These are phyloP conservation scores for Beauveria sp. DNA, from an alignment of 2,329 filamentous ascomycete species.

Conservation along the genomic window DNA sequence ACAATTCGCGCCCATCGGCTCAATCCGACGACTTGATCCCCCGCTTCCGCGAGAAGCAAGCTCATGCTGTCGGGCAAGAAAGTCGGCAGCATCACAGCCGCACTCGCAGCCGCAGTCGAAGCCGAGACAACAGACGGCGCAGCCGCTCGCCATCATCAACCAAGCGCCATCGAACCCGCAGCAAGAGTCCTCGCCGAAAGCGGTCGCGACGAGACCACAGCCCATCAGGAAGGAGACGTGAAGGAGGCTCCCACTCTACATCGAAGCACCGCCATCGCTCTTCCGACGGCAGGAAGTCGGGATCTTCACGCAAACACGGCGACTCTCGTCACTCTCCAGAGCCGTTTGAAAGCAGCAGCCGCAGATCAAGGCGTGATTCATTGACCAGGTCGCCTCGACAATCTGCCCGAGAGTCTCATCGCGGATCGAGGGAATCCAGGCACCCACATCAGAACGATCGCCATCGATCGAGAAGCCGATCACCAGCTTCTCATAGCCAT, in stretches of 20 bases:
- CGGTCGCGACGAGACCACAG: slow-evolving; percentile 29
- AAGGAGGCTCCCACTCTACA: slow-evolving; percentile 30
- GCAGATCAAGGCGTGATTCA: slow-evolving; percentile 18
- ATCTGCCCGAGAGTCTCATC: slow-evolving; percentile 20
- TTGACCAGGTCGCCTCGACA: slow-evolving; percentile 20
- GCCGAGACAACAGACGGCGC: slow-evolving; percentile 23
- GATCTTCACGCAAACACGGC: slow-evolving; percentile 23
- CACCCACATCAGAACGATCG: slow-evolving; percentile 15
- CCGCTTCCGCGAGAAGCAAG: slow-evolving; percentile 27
- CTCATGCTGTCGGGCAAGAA: slow-evolving; percentile 23
- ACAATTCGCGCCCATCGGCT: slow-evolving; percentile 20
- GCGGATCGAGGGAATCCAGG: slow-evolving; percentile 19
- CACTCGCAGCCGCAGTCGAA: slow-evolving; percentile 26
- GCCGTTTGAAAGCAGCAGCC: slow-evolving; percentile 15
- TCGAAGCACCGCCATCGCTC: slow-evolving; percentile 25
- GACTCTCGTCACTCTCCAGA: slow-evolving; percentile 23
- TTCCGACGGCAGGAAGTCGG: slow-evolving; percentile 23
- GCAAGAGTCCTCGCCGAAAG: slow-evolving; percentile 34
- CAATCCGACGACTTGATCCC: slow-evolving; percentile 32
- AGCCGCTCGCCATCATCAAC: slow-evolving; percentile 30
- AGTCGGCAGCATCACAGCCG: slow-evolving; percentile 27
- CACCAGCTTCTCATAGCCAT: slow-evolving; percentile 16
- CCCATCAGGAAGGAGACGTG: slow-evolving; percentile 32
- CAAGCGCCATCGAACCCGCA: slow-evolving; percentile 37
- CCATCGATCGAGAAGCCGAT: slow-evolving; percentile 20